Base-by-base conservation (phyloP, 257 asterid species). In the Echium plantagineum region DNA sequence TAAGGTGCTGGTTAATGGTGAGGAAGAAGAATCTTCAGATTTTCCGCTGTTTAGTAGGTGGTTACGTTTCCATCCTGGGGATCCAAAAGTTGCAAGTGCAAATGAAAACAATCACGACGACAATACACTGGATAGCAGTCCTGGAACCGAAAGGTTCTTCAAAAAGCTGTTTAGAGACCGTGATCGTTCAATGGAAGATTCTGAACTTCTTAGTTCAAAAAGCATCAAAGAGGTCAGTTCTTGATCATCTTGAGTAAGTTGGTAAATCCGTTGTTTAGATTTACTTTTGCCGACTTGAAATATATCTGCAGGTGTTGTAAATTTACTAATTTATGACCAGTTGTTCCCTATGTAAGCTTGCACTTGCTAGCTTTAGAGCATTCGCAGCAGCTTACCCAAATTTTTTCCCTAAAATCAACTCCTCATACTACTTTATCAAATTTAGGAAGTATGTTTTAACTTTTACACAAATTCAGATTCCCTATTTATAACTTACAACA, bases 111-210 rank as follows among this genome's bases (percentile, higher is more conserved):
- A 42, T 42, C 49, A 42, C 4, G 17, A 10, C 49, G 70, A 69
- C 57, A 81, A 72, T 72, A 74, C 75, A 61, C 86, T 78, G 59
- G 95, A 83, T 78, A 82, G 89, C 78, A 86, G 95, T 68, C 95
- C 97, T 65, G 95, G 97, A 65, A 89, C 97, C 55, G 97, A 89
- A 67, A 86, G 63, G 61, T 85, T 89, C 64, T 85, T 89, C 24
- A 90, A 89, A 66, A 89, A 89, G 84, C 72, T 89, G 75, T 89
- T 89, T 72, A 84, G 82, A 78, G 97, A 89, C 54, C 94, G 94
- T 63, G 95, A 89, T 57, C 95, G 94, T 63, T 89, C 95, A 35
- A 74, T 86, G 60, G 95, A 89, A 73, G 95, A 89, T 68, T 89
- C 95, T n/a, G 95, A 89, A 78, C 94, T 89, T 64, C 83, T 86